Evolutionary conservation across 1,284 basidiomycete genomes (phyloP), one percentile per base, ranked within the genome.

Genomic region (Boletus sp.): DNA sequence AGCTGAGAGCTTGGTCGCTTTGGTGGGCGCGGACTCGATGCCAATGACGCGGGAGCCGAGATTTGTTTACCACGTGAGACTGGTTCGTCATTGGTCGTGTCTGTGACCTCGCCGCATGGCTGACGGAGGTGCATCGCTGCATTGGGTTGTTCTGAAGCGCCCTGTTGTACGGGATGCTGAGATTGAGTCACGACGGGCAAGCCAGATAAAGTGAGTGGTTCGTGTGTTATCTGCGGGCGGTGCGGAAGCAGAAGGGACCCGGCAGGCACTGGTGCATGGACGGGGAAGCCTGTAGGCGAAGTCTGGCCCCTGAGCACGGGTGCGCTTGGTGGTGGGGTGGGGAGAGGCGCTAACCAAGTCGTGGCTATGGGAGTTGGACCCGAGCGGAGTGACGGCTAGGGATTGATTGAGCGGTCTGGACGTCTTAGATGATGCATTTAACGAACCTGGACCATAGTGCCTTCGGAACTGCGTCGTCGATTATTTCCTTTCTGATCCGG

Each of bases 321-420:
- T 27, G 48, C 53, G 17, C 51, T 64, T 16, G 42, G 48, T 4
- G 60, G 51, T n/a, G 65, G 58, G 37, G 63, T 59, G 32, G 61
- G 59, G 22, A 62, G 52, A 30, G 51, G 48, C 5, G 50, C 33
- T 35, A 27, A 23, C 51, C 49, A 58, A 32, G 59, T 57, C 7
- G 55, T 58, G 4, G 56, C 39, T 22, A 45, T 37, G 14, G 48
- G 44, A 22, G 49, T 34, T 19, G 51, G 29, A 41, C 34, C 44
- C 7, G 55, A 35, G 30, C 43, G 57, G 46, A 46, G 41, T 14
- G 50, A 36, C 7, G 39, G 37, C 62, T 63, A 41, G 35, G 25
- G 37, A 37, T 13, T 22, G 40, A 38, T 36, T 54, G 32, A 52
- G 42, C 5, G 19, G 17, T 17, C 27, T 40, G 45, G 2, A 19